Evolutionary conservation across 2,329 filamentous ascomycete species (phyloP).

Genomic region (Annulohypoxylon truncatum): DNA sequence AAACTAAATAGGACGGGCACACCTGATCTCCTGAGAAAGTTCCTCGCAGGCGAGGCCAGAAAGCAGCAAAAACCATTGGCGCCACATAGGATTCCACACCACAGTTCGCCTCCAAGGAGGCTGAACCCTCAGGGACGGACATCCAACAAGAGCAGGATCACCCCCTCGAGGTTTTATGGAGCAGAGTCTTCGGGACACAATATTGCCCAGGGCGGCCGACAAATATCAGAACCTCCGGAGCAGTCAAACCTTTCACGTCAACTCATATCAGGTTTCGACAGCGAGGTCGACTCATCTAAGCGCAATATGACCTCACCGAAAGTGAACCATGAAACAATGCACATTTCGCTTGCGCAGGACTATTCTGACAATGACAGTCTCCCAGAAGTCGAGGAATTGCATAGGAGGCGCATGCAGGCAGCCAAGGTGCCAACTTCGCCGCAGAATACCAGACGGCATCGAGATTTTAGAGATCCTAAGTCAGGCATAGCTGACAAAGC

Average conservation of each 20-base stretch:
- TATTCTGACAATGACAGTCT: slow-evolving; percentile 28
- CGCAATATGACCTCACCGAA: not conserved
- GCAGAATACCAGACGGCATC: not conserved
- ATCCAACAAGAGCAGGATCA: slow-evolving; percentile 17
- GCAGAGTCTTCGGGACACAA: not conserved
- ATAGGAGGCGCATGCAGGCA: not conserved
- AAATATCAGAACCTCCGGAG: not conserved
- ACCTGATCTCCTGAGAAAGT: not conserved
- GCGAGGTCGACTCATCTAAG: not conserved
- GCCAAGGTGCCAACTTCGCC: not conserved
- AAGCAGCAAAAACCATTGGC: slow-evolving; percentile 17
- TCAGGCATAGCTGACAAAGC: not conserved
- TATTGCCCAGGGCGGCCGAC: not conserved
- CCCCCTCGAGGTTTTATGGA: slow-evolving; percentile 26
- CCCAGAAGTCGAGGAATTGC: slow-evolving; percentile 23
- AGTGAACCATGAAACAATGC: not conserved
- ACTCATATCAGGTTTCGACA: not conserved
- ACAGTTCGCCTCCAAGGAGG: slow-evolving; percentile 6
- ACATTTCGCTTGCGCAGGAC: not conserved
- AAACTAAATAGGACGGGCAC: not conserved
- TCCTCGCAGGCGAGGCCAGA: slow-evolving; percentile 7
- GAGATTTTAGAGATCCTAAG: not conserved
- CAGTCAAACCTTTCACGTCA: not conserved
- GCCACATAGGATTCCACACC: slow-evolving; percentile 4
- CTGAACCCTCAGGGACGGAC: not conserved